phyloP scores from a whole-genome alignment of 306 rosid species.

The Prosopis cineraria region DNA sequence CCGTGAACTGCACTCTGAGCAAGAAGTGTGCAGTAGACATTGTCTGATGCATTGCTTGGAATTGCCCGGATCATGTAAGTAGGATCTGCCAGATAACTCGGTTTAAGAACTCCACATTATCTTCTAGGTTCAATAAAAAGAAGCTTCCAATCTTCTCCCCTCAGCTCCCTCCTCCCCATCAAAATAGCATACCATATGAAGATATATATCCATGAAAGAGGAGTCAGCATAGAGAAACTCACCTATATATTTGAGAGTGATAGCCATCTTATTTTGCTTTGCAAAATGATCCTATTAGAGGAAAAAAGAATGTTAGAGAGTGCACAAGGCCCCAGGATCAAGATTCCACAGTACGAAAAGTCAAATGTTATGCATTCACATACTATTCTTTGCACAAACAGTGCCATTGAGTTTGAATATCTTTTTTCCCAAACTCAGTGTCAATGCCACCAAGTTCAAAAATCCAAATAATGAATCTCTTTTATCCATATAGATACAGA shows the following conservation, averaged over 20 bases:
- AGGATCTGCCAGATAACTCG: slow-evolving; percentile 61
- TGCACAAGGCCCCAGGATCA: slow-evolving; percentile 5
- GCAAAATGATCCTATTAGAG: slow-evolving; percentile 67
- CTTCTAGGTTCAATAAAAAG: slow-evolving; percentile 1
- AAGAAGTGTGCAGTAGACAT: slow-evolving; percentile 88
- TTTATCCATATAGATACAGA: background rate
- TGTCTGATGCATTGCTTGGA: slow-evolving; percentile 91
- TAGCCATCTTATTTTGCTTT: slow-evolving; percentile 45
- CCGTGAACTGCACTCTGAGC: slow-evolving; percentile 97
- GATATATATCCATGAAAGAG: slow-evolving; percentile 26
- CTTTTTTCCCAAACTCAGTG: background rate
- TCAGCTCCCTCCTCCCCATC: background rate
- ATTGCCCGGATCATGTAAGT: slow-evolving; percentile 94
- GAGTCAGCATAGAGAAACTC: slow-evolving; percentile 25
- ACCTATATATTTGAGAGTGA: slow-evolving; percentile 89
- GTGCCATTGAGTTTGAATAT: background rate
- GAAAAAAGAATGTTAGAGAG: background rate
- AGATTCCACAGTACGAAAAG: background rate
- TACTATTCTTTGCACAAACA: background rate
- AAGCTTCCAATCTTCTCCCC: background rate
- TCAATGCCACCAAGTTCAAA: background rate
- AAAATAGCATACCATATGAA: slow-evolving; percentile 1
- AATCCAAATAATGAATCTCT: background rate
- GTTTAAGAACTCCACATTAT: slow-evolving; percentile 27
- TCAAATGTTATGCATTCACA: background rate